A percentile compares a stretch with the other conserved stretches of the same genome.
These are phyloP conservation scores for Solanum sitiens DNA, from an alignment of 257 asterid species.

Conservation along the genomic window DNA sequence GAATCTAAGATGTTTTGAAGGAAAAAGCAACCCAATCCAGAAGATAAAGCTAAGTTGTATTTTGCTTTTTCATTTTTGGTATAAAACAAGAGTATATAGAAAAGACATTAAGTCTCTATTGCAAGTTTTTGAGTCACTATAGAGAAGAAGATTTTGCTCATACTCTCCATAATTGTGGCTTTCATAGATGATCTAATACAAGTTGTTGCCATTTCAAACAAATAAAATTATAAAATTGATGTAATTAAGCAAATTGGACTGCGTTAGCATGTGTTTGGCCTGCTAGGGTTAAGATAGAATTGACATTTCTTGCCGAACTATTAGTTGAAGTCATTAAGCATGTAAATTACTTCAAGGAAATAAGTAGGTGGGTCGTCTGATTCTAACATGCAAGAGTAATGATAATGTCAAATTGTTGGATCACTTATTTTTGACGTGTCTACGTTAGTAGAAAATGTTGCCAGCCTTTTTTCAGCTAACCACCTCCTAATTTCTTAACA, in stretches of 20 bases:
- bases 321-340: not conserved
- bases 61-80: not conserved
- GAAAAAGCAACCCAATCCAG: not conserved
- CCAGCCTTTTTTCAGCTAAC: not conserved
- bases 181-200: not conserved
- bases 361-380: not conserved
- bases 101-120: not conserved
- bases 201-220: not conserved
- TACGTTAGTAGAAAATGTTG: not conserved
- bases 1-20: not conserved
- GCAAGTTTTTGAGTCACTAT: not conserved
- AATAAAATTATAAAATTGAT: not conserved
- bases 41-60: not conserved
- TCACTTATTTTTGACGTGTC: not conserved
- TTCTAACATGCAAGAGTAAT: not conserved
- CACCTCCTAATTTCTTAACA: not conserved
- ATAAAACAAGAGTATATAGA: not conserved
- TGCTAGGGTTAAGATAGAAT: not conserved
- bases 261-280: not conserved
- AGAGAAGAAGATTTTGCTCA: not conserved
- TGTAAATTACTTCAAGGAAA: not conserved
- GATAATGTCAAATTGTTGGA: not conserved
- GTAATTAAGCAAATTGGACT: not conserved
- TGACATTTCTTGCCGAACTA: not conserved
- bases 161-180: not conserved